phyloP scores from a whole-genome alignment of 768 basidiomycete species.

The Naganishia onofrii region DNA sequence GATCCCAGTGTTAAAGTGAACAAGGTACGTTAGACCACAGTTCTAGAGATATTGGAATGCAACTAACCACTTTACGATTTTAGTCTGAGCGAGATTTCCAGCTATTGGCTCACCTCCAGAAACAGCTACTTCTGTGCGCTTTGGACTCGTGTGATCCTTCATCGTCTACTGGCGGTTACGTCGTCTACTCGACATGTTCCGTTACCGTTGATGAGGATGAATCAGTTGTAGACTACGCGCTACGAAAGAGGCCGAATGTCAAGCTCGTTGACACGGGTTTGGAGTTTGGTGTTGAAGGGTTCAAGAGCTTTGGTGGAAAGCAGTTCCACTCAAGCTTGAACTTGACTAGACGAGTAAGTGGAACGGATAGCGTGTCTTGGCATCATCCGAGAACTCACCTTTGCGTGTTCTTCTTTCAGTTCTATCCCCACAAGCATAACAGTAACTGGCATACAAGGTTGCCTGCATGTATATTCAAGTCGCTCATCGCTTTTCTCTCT shows the following conservation, averaged over 20 bases:
- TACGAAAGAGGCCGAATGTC: conserved; percentile 87
- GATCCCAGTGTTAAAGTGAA: conserved; percentile 96
- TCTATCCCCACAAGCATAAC: conserved; percentile 84
- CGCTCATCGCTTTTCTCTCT: background rate
- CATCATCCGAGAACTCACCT: background rate
- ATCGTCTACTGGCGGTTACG: conserved; percentile 84
- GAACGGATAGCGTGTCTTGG: background rate
- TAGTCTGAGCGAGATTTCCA: conserved; percentile 94
- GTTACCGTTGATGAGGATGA: conserved; percentile 99
- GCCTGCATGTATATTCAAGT: background rate
- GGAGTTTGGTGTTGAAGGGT: conserved; percentile 89
- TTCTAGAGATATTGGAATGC: background rate
- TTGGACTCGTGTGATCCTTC: conserved; percentile 90
- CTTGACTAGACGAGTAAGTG: conserved; percentile 66
- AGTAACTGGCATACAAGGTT: conserved; percentile 50
- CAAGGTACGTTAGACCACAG: conserved; percentile 64
- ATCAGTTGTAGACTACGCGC: conserved; percentile 93
- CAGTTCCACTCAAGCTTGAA: conserved; percentile 73
- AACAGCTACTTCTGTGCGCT: conserved; percentile 95
- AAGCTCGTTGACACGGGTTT: conserved; percentile 89
- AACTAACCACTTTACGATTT: background rate
- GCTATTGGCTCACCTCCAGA: conserved; percentile 93
- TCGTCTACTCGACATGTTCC: conserved; percentile 98
- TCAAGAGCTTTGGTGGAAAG: conserved; percentile 85
- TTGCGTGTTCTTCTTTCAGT: conserved; percentile 34